phyloP scores from a whole-genome alignment of 371 early-diverging fungal genomes.

The Rhizomucor miehei region DNA sequence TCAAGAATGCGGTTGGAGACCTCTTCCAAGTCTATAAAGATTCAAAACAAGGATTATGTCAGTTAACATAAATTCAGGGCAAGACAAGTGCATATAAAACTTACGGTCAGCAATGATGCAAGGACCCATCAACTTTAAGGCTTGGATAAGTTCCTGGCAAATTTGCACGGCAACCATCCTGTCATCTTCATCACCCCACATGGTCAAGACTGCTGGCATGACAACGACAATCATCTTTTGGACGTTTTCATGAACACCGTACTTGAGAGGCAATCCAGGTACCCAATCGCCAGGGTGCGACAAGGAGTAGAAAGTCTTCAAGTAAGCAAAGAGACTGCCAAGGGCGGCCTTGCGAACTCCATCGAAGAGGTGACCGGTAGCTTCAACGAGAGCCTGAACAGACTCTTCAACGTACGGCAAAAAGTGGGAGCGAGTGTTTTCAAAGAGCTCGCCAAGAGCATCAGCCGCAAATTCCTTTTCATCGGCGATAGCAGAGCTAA shows the following conservation, averaged over 20 bases:
- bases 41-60: not conserved
- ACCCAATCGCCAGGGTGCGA: slow-evolving; percentile 59
- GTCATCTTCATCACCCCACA: slow-evolving; percentile 82
- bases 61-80: not conserved
- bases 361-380: slow-evolving; percentile 72
- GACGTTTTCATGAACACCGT: slow-evolving; percentile 72
- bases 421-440: slow-evolving; percentile 65
- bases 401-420: slow-evolving; percentile 78
- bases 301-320: slow-evolving; percentile 71
- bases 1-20: slow-evolving; percentile 52
- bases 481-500: slow-evolving; percentile 80
- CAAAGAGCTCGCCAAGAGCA: slow-evolving; percentile 80
- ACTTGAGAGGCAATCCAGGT: slow-evolving; percentile 62
- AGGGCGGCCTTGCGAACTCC: slow-evolving; percentile 77
- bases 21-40: slow-evolving; percentile 41
- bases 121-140: slow-evolving; percentile 80
- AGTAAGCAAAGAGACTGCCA: slow-evolving; percentile 64
- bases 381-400: slow-evolving; percentile 55
- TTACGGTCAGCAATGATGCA: slow-evolving; percentile 65
- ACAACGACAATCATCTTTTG: slow-evolving; percentile 57
- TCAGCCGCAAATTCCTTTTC: slow-evolving; percentile 90
- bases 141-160: slow-evolving; percentile 69
- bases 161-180: slow-evolving; percentile 73
- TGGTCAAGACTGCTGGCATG: slow-evolving; percentile 65
- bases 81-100: slow-evolving; percentile 7